These are phyloP conservation scores for Lyophyllum semitale DNA, from an alignment of 768 basidiomycete species.

Conservation along the genomic window DNA sequence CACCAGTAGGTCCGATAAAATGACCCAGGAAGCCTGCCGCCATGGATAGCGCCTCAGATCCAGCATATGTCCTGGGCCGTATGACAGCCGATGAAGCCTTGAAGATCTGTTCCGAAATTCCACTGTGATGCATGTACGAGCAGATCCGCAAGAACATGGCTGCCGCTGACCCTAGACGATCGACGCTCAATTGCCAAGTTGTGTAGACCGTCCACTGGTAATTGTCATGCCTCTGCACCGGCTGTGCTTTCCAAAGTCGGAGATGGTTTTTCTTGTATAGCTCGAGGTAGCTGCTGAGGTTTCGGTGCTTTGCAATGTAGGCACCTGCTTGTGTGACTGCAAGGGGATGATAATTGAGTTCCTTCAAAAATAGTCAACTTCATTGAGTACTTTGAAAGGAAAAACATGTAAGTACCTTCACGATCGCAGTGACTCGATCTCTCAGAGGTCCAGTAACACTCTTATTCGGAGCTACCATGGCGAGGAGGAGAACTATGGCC, in stretches of 20 bases:
- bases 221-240: background rate
- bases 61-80: background rate
- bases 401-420: background rate
- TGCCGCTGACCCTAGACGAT: background rate
- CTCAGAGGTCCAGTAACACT: background rate
- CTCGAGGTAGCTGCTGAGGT: background rate
- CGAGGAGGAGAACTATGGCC: background rate
- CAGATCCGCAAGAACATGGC: background rate
- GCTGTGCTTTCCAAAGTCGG: too few relatives aligned
- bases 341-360: background rate
- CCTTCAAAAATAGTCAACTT: background rate
- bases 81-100: background rate
- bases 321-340: slow-evolving; percentile 4
- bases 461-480: background rate
- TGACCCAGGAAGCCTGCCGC: background rate
- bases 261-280: background rate
- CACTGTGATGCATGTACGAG: background rate
- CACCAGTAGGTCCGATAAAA: background rate
- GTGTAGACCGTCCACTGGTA: background rate
- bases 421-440: background rate
- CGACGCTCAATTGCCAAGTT: background rate
- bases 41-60: background rate
- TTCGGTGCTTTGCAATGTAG: background rate
- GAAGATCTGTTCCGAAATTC: background rate
- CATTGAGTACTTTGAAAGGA: background rate